phyloP scores from a whole-genome alignment of 768 basidiomycete genomes.

The Podaxis rugospora region DNA sequence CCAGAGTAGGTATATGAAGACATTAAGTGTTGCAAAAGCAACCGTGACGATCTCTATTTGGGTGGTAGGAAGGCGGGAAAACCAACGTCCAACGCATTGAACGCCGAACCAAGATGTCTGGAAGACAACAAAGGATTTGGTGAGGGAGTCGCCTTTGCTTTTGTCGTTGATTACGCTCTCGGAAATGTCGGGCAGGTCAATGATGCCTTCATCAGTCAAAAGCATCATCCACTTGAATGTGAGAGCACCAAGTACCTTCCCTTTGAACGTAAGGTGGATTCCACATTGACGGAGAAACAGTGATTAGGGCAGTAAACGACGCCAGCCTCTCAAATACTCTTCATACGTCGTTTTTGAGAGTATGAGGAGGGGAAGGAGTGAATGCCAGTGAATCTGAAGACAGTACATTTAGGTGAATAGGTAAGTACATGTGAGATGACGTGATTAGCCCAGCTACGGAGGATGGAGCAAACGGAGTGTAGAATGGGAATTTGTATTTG shows the following conservation, averaged over 20 bases:
- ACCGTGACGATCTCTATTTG: background rate
- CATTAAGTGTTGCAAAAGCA: background rate
- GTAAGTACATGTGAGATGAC: slow-evolving; percentile 14
- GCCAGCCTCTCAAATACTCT: no score
- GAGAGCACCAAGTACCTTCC: slow-evolving; percentile 15
- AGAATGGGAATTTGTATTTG: no score
- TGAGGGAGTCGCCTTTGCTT: background rate
- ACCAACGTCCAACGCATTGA: background rate
- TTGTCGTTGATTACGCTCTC: background rate
- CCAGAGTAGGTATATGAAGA: background rate
- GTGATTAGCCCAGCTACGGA: no score
- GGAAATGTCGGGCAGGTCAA: background rate
- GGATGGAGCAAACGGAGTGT: no score
- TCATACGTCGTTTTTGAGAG: no score
- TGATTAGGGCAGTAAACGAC: no score
- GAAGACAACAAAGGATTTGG: background rate
- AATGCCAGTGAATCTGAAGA: slow-evolving; percentile 65
- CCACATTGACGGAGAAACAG: background rate
- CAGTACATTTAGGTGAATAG: slow-evolving; percentile 52
- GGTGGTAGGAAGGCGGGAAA: background rate
- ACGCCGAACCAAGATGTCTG: background rate
- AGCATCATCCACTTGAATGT: background rate
- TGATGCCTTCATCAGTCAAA: background rate
- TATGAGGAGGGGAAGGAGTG: no score
- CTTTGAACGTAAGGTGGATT: background rate